Evolutionary conservation across 2,329 filamentous ascomycete genomes (phyloP), one percentile per base, ranked within the genome.

Genomic region (Fusarium avenaceum): DNA sequence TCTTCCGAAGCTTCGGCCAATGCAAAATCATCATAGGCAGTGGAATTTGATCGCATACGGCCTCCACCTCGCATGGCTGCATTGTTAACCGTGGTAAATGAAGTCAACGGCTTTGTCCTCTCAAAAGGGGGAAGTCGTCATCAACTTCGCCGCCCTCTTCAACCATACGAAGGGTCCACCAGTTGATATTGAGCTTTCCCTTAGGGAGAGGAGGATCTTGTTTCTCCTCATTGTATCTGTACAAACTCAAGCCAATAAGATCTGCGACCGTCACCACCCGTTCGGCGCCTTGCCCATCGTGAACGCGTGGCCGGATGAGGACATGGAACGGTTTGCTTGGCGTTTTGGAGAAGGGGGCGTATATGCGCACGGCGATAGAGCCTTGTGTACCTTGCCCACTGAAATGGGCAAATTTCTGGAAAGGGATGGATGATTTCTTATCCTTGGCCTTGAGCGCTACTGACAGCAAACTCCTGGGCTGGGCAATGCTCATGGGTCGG

Each of bases 101-200:
- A 89, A 7, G 87, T 87, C n/a, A 96, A 84, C 3, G 89, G 86
- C 72, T 91, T 91, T 22, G 87, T 92, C 35, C 92, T 86, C 59
- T 92, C 90, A 40, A 96, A 83, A 0, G 92, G 89, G 32, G 92
- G 68, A 96, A 96, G 74, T 96, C 93, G 68, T 93, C 91, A 70
- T 96, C 92, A 2, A 95, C 89, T 74, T 96, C 92, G 48, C 91
- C 93, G 57, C 92, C 92, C 75, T 96, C 89, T 64, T 96, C 89
- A 3, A 94, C 92, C 89, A 96, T 94, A 40, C 92, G 87, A 57
- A 96, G 80, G 24, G 89, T 92, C 91, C 92, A 96, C 82, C 89
- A 89, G 74, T 95, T 95, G 71, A 94, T 90, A 71, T 92, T 93
- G 52, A 89, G 82, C 74, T 93, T 92, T 50, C 89, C 86, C 3